Percentiles rank a stretch among this genome's conserved stretches.
phyloP scores from a whole-genome alignment of 805 yeast genomes.

The Ogataea zsoltii region DNA sequence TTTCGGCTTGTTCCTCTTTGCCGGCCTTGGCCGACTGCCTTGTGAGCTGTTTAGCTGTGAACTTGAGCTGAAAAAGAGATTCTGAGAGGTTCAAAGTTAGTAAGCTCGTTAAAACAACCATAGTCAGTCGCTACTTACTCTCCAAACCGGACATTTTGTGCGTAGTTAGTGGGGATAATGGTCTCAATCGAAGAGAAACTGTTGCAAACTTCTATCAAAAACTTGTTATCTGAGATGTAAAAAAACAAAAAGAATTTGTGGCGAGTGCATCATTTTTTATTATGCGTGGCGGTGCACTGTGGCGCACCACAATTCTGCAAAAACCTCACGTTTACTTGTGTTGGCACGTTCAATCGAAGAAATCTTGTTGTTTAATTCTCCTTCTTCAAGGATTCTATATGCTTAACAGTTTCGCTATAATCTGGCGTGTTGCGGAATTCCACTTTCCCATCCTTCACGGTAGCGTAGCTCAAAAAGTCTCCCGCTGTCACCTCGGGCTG shows the following conservation, averaged over 20 bases:
- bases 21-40: slow-evolving; percentile 90
- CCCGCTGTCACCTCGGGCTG: slow-evolving; percentile 31
- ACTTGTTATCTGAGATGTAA: not conserved
- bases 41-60: slow-evolving; percentile 90
- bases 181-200: not conserved
- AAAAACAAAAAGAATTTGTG: too few species aligned
- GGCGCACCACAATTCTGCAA: too few species aligned
- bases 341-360: not conserved
- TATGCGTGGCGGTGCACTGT: not conserved
- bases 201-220: not conserved
- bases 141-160: slow-evolving; percentile 42
- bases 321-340: too few species aligned
- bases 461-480: slow-evolving; percentile 51
- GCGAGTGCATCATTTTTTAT: not conserved
- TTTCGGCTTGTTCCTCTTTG: slow-evolving; percentile 85
- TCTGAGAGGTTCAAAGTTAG: slow-evolving; percentile 34
- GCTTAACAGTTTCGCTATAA: slow-evolving; percentile 38
- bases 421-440: slow-evolving; percentile 46
- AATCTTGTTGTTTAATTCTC: too few species aligned
- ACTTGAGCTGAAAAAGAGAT: slow-evolving; percentile 68
- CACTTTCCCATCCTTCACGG: slow-evolving; percentile 43
- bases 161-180: not conserved
- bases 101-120: slow-evolving; percentile 6
- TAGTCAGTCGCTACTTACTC: slow-evolving; percentile 34
- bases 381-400: slow-evolving; percentile 28